Evolutionary conservation across 164 flowering plant species (phyloP).

Genomic region (Annona squamosa): DNA sequence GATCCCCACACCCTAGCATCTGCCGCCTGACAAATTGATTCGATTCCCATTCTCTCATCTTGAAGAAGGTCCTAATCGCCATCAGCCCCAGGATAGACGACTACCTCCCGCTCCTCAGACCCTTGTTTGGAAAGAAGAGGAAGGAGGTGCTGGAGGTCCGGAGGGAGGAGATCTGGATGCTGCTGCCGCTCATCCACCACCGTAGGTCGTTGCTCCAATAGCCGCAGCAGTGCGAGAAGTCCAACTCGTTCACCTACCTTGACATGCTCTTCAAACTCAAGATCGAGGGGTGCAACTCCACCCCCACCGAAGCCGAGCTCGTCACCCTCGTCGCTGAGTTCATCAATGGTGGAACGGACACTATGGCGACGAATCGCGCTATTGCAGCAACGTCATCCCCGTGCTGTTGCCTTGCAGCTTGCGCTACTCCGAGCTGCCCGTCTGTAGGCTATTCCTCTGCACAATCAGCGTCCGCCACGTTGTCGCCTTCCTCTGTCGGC

Average conservation of each 20-base stretch:
- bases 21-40: no score
- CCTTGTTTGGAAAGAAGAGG: constrained; percentile 63
- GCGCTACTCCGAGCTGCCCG: no score
- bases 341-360: constrained; percentile 94
- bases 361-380: constrained; percentile 45
- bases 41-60: constrained; percentile 15
- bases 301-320: constrained; percentile 48
- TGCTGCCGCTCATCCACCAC: constrained; percentile 48
- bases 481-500: no score
- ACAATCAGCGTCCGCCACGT: no score
- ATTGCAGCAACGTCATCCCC: no score
- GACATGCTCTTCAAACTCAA: constrained; percentile 76
- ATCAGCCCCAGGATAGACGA: constrained; percentile 78
- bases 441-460: no score
- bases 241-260: constrained; percentile 61
- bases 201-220: constrained; percentile 36
- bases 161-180: constrained; percentile 46
- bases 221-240: constrained; percentile 26
- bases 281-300: constrained; percentile 56
- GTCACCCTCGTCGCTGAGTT: constrained; percentile 87
- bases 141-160: constrained; percentile 51
- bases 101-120: constrained; percentile 61
- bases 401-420: no score
- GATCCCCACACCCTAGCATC: no score
- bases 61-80: constrained; percentile 58